phyloP scores from a whole-genome alignment of 2,329 filamentous ascomycete species.

The Lomentospora prolificans region DNA sequence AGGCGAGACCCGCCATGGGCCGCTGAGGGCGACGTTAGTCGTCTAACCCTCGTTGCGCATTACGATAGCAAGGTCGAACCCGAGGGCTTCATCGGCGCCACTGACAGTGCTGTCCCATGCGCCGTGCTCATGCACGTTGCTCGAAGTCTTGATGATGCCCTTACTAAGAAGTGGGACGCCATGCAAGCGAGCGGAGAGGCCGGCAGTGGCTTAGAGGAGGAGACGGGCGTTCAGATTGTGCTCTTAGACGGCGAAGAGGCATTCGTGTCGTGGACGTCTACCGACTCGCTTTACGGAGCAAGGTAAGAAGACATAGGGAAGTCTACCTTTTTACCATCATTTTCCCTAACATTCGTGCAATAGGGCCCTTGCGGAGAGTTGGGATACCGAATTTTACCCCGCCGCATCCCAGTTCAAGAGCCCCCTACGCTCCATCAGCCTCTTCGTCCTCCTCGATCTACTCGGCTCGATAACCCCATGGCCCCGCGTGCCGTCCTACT shows the following conservation, averaged over 20 bases:
- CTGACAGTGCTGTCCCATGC: slow-evolving; percentile 87
- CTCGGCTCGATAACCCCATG: slow-evolving; percentile 51
- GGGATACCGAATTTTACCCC: slow-evolving; percentile 63
- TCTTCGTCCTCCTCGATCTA: slow-evolving; percentile 88
- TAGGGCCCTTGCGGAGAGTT: slow-evolving; percentile 65
- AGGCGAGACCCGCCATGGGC: slow-evolving; percentile 82
- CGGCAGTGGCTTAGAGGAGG: slow-evolving; percentile 50
- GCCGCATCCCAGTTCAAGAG: slow-evolving; percentile 66
- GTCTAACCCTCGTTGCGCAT: slow-evolving; percentile 83
- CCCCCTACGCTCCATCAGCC: slow-evolving; percentile 66
- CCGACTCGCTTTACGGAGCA: slow-evolving; percentile 82
- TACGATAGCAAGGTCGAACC: slow-evolving; percentile 81
- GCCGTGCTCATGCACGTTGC: slow-evolving; percentile 87
- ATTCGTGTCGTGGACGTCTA: slow-evolving; percentile 67
- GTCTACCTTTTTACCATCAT: no score
- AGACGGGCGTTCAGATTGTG: slow-evolving; percentile 78
- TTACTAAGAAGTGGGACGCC: slow-evolving; percentile 72
- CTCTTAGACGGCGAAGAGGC: slow-evolving; percentile 93
- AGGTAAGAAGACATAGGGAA: slow-evolving; percentile 37
- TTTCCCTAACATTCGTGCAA: no score
- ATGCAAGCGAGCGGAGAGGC: slow-evolving; percentile 52
- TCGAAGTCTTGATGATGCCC: slow-evolving; percentile 64
- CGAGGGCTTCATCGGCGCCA: slow-evolving; percentile 83
- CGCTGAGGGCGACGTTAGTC: slow-evolving; percentile 60
- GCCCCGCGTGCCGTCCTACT: slow-evolving; percentile 75